phyloP scores from a whole-genome alignment of 108 stramenopile species.

The Nitzschia sp. region DNA sequence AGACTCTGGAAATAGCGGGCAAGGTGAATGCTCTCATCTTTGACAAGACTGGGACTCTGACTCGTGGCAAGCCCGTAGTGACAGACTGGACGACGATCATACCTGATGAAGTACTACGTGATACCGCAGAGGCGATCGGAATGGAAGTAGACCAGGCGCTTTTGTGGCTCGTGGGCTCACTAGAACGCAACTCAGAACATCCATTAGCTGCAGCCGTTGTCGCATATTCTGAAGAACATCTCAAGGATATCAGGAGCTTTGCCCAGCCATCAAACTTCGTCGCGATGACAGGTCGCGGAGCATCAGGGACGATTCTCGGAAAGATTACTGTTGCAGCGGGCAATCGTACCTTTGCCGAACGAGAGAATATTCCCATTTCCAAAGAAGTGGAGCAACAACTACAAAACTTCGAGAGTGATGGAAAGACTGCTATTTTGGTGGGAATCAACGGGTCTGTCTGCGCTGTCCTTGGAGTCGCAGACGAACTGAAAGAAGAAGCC shows the following conservation, averaged over 20 bases:
- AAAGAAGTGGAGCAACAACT: slow-evolving; percentile 61
- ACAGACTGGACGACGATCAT: slow-evolving; percentile 59
- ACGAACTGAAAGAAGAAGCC: slow-evolving; percentile 81
- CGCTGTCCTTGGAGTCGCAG: slow-evolving; percentile 84
- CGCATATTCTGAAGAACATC: slow-evolving; percentile 32
- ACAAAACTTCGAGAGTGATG: slow-evolving; percentile 66
- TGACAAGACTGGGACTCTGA: slow-evolving; percentile 99
- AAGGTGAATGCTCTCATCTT: slow-evolving; percentile 85
- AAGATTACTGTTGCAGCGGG: slow-evolving; percentile 59
- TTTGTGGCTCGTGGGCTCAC: slow-evolving; percentile 73
- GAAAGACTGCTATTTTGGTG: slow-evolving; percentile 84
- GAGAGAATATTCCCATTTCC: slow-evolving; percentile 53
- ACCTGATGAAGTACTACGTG: slow-evolving; percentile 41
- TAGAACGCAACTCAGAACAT: slow-evolving; percentile 84
- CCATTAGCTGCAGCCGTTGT: slow-evolving; percentile 82
- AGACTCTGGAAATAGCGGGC: slow-evolving; percentile 86
- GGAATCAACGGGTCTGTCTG: slow-evolving; percentile 66
- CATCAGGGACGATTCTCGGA: slow-evolving; percentile 60
- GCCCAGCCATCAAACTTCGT: slow-evolving; percentile 47
- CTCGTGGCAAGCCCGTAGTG: slow-evolving; percentile 79
- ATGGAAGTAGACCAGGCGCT: slow-evolving; percentile 15
- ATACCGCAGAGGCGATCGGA: slow-evolving; percentile 35
- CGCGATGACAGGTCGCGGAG: slow-evolving; percentile 74
- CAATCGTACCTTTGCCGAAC: slow-evolving; percentile 65
- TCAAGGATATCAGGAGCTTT: slow-evolving; percentile 33